These are phyloP conservation scores for Pisolithus sp. DNA, from an alignment of 768 basidiomycete species.

Conservation along the genomic window DNA sequence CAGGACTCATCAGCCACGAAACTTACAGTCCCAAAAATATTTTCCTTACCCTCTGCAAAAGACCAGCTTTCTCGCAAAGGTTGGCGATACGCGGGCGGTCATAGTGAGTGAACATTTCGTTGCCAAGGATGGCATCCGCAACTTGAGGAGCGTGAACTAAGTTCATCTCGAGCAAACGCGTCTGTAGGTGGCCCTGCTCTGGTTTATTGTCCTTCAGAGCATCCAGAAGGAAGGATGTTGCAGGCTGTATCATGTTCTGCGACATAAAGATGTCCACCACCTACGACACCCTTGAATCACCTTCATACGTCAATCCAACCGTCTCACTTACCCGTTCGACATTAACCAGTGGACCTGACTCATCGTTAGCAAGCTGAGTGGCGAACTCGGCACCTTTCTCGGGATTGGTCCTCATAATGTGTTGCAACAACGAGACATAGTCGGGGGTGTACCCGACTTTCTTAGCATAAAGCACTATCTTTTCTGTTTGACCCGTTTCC, in stretches of 20 bases:
- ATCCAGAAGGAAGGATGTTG: conserved; percentile 95
- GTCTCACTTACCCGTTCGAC: conserved; percentile 65
- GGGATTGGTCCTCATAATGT: conserved; percentile 92
- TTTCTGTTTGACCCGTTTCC: conserved; percentile 96
- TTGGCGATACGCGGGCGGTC: conserved; percentile 96
- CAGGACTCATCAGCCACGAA: conserved; percentile 9
- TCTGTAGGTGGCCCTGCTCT: conserved; percentile 94
- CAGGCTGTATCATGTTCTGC: conserved; percentile 99
- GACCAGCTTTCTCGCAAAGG: conserved; percentile 95
- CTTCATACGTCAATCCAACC: not conserved
- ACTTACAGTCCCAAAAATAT: not conserved
- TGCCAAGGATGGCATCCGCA: conserved; percentile 96
- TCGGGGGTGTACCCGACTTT: conserved; percentile 93
- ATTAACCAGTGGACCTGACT: conserved; percentile 86
- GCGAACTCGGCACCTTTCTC: conserved; percentile 99
- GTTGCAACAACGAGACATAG: conserved; percentile 87
- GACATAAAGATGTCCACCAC: conserved; percentile 99
- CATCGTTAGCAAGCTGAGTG: conserved; percentile 89
- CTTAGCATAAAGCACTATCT: conserved; percentile 96
- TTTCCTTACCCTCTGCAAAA: conserved; percentile 76
- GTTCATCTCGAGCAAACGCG: conserved; percentile 96
- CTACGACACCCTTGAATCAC: conserved; percentile 27
- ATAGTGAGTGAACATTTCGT: conserved; percentile 97
- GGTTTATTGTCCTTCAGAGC: conserved; percentile 98
- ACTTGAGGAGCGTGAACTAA: conserved; percentile 96